These are phyloP conservation scores for Leishmania major DNA, from an alignment of 208 protist genomes.

Conservation along the genomic window DNA sequence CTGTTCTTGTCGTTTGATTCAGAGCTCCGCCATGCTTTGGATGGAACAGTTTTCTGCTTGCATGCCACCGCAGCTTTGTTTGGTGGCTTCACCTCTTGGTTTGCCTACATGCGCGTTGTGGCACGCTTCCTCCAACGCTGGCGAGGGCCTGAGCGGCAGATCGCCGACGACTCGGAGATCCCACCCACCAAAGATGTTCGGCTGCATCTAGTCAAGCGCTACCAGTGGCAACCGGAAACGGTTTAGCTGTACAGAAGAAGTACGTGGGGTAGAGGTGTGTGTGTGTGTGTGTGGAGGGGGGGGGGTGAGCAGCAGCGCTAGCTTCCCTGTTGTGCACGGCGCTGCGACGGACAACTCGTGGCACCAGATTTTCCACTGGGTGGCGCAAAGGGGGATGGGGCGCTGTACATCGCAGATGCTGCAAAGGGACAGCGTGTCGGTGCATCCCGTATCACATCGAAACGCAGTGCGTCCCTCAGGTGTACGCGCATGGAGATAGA, in stretches of 20 bases:
- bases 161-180: slow-evolving; percentile 40
- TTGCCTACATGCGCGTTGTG: slow-evolving; percentile 65
- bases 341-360: neutral
- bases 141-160: slow-evolving; percentile 66
- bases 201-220: slow-evolving; percentile 17
- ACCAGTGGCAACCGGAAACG: slow-evolving; percentile 12
- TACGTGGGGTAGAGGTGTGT: neutral
- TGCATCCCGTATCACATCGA: neutral
- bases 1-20: slow-evolving; percentile 32
- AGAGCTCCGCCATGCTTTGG: slow-evolving; percentile 33
- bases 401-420: neutral
- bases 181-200: slow-evolving; percentile 27
- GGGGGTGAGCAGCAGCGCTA: neutral
- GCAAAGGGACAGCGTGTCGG: neutral
- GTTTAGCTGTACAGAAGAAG: slow-evolving; percentile 18
- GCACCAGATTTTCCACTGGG: neutral
- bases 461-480: neutral
- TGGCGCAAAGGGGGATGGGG: neutral
- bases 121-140: slow-evolving; percentile 46
- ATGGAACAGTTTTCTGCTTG: slow-evolving; percentile 61
- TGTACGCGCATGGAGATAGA: neutral
- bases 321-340: slow-evolving; percentile 6
- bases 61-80: slow-evolving; percentile 42
- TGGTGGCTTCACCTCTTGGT: slow-evolving; percentile 55
- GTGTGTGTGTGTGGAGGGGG: too few species aligned